A percentile compares a stretch with the other conserved stretches of the same genome.
Evolutionary conservation across 2,329 filamentous ascomycete species (phyloP).

Genomic region (Endocalyx cinctus): DNA sequence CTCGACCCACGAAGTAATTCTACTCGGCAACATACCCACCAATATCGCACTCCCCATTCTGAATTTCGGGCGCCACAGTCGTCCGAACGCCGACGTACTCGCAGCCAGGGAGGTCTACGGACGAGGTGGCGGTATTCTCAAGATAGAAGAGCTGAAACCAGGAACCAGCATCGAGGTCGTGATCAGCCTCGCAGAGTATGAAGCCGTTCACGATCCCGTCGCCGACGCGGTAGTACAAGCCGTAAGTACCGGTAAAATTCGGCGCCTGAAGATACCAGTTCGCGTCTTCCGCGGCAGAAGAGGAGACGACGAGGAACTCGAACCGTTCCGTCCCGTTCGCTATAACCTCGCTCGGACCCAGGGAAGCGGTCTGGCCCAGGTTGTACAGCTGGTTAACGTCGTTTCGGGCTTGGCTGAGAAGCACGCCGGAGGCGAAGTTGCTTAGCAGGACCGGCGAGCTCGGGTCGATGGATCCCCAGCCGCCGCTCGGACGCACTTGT

Average conservation of each 20-base stretch:
- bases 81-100: slow-evolving; percentile 16
- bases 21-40: slow-evolving; percentile 11
- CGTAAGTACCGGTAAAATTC: slow-evolving; percentile 10
- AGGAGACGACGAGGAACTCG: too few species aligned
- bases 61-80: slow-evolving; percentile 15
- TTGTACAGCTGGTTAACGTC: slow-evolving; percentile 13
- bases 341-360: slow-evolving; percentile 16
- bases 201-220: slow-evolving; percentile 12
- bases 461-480: slow-evolving; percentile 14
- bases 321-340: slow-evolving; percentile 14
- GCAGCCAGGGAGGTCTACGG: slow-evolving; percentile 10
- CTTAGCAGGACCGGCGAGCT: slow-evolving; percentile 13
- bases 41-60: slow-evolving; percentile 16
- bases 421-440: slow-evolving; percentile 9
- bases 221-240: slow-evolving; percentile 8
- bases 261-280: slow-evolving; percentile 13
- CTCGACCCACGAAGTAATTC: too few species aligned
- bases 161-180: slow-evolving; percentile 9
- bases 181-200: slow-evolving; percentile 11
- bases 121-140: slow-evolving; percentile 4
- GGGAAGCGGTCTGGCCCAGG: slow-evolving; percentile 14
- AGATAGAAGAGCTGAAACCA: slow-evolving; percentile 19
- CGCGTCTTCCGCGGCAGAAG: slow-evolving; percentile 9
- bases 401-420: slow-evolving; percentile 11
- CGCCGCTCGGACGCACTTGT: slow-evolving; percentile 14